Evolutionary conservation across 1,139 yeast genomes (phyloP), one percentile per base, ranked within the genome.

Genomic region (Cylindricascospora bacillispora): DNA sequence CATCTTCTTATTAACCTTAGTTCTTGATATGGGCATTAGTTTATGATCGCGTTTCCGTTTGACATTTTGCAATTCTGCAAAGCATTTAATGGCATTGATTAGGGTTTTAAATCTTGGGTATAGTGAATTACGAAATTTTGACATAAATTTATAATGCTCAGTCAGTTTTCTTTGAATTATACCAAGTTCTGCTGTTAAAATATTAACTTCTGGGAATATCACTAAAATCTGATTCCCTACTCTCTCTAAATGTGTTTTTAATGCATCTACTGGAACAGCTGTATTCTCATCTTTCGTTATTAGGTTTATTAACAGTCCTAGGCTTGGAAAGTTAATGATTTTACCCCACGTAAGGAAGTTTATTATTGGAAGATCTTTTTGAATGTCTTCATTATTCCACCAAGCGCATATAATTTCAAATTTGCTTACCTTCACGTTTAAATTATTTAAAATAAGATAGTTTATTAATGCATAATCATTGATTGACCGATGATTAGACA

Each of bases 181-280:
- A 0, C 61, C 49, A 18, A 66, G 62, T 21, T 62, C 63, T 4
- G 60, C 53, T 0, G 73, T 67, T 54, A 70, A 66, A 3, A 77
- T 69, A 45, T 78, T 79, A 2, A 77, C 86, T 49, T 79, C 92
- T 0, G 92, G 89, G 36, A 78, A 78, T 6, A 48, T 24, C 1
- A 47, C 39, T 4, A 75, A 38, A 1, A 69, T 65, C 4, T 38
- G 40, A 24, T 47, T 45, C 3, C 48, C 47, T 17, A 30, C 36
- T 11, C 25, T 29, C 15, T 29, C 25, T 6, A 44, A 22, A 18
- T 31, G 29, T 6, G 31, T 27, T 20, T 30, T 34, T 13, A 49
- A 26, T 18, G 32, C 29, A 6, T 30, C 28, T 3, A 37, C 28
- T 2, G 34, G 11, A 2, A 47, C 37, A 3, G 35, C 18, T 14